Evolutionary conservation across 345 rosid species (phyloP).

Genomic region (Firmiana major): DNA sequence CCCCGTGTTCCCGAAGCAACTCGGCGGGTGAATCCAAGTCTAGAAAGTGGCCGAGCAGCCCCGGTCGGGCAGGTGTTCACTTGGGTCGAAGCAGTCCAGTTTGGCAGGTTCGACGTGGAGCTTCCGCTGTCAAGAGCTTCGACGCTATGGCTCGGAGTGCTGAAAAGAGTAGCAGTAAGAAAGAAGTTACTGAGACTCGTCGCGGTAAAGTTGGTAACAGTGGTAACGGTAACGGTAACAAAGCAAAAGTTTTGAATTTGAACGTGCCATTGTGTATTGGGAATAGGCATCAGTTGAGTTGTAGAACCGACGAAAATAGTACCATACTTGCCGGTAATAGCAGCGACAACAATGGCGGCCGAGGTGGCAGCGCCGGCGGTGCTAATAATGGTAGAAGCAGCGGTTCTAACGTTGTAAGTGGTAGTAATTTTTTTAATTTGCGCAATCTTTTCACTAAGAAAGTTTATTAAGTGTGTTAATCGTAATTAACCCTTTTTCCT

Average conservation of each 20-base stretch:
- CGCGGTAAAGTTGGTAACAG: slow-evolving; percentile 25
- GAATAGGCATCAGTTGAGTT: slow-evolving; percentile 60
- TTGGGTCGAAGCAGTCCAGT: slow-evolving; percentile 77
- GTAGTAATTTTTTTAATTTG: slow-evolving; percentile 42
- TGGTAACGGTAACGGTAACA: not conserved
- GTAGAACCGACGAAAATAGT: slow-evolving; percentile 44
- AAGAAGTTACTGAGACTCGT: slow-evolving; percentile 21
- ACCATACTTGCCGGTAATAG: not conserved
- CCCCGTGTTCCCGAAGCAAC: slow-evolving; percentile 81
- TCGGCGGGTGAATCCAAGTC: slow-evolving; percentile 52
- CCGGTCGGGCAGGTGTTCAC: slow-evolving; percentile 61
- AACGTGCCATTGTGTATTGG: slow-evolving; percentile 63
- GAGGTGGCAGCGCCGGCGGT: not conserved
- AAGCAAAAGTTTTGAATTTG: slow-evolving; percentile 41
- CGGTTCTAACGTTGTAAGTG: not conserved
- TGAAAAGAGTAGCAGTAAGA: slow-evolving; percentile 22
- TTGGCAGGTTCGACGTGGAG: slow-evolving; percentile 58
- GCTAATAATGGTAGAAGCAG: slow-evolving; percentile 24
- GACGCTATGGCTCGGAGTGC: slow-evolving; percentile 20
- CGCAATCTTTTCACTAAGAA: slow-evolving; percentile 69
- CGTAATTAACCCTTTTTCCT: slow-evolving; percentile 5
- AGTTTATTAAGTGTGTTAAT: slow-evolving; percentile 39
- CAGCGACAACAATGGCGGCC: not conserved
- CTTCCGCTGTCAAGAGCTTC: slow-evolving; percentile 17
- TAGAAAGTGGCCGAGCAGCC: slow-evolving; percentile 65